A percentile compares a stretch with the other conserved stretches of the same genome.
These are phyloP conservation scores for Aspergillus sp. DNA, from an alignment of 2,329 filamentous ascomycete species.

Conservation along the genomic window DNA sequence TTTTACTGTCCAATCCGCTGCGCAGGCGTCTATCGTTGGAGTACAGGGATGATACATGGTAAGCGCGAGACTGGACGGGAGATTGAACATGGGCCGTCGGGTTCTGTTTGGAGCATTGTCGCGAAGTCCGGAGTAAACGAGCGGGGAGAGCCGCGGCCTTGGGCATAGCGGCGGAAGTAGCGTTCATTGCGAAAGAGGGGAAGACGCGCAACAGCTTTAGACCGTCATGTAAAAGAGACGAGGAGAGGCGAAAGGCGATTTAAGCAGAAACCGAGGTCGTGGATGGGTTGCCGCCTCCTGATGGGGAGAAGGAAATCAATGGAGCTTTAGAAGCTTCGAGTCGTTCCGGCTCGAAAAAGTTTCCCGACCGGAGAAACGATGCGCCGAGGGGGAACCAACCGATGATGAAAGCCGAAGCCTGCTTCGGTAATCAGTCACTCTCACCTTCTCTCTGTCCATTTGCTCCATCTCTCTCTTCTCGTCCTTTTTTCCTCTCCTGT, in stretches of 20 bases:
- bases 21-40: slow-evolving; percentile 26
- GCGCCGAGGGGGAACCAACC: slow-evolving; percentile 18
- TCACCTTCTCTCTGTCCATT: slow-evolving; percentile 16
- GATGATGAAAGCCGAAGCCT: slow-evolving; percentile 30
- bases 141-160: slow-evolving; percentile 42
- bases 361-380: slow-evolving; percentile 31
- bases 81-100: slow-evolving; percentile 25
- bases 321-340: slow-evolving; percentile 30
- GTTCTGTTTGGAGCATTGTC: slow-evolving; percentile 37
- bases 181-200: slow-evolving; percentile 35
- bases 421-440: slow-evolving; percentile 29
- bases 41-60: slow-evolving; percentile 29
- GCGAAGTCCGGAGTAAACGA: slow-evolving; percentile 41
- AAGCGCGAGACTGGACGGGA: slow-evolving; percentile 34
- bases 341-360: slow-evolving; percentile 30
- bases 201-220: slow-evolving; percentile 7
- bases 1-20: slow-evolving; percentile 23
- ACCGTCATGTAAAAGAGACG: neutral
- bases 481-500: slow-evolving; percentile 1
- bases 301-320: slow-evolving; percentile 7
- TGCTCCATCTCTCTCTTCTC: neutral
- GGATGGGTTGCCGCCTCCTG: slow-evolving; percentile 17
- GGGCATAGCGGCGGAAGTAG: slow-evolving; percentile 38
- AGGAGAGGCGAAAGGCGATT: neutral
- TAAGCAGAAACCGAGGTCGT: too few relatives aligned